Percentiles rank a stretch among this genome's conserved stretches.
phyloP scores from a whole-genome alignment of 148 eudicot species.

The Vaccinium darrowii region DNA sequence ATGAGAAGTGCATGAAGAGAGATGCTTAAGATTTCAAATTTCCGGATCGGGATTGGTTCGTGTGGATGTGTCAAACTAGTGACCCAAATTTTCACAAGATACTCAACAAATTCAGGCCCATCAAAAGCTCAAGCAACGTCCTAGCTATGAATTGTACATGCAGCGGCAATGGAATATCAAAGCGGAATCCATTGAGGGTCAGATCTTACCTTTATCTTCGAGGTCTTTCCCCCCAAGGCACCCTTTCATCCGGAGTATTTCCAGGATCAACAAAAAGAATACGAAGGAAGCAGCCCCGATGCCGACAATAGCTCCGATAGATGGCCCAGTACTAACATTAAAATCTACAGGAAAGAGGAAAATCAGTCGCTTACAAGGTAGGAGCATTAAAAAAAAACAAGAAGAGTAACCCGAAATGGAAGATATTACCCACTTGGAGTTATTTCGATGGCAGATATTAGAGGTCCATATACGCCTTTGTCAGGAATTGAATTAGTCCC shows the following conservation, averaged over 20 bases:
- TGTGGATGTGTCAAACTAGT: background rate
- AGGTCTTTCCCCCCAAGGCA: conserved; percentile 43
- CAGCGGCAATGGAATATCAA: conserved; percentile 1
- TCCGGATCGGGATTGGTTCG: background rate
- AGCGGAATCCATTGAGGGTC: background rate
- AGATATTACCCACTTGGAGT: conserved; percentile 41
- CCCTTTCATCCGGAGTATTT: conserved; percentile 39
- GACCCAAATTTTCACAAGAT: background rate
- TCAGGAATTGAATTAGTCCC: conserved; percentile 45
- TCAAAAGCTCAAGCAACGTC: background rate
- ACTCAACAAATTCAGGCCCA: conserved; percentile 12
- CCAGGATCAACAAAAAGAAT: conserved; percentile 28
- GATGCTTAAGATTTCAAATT: background rate
- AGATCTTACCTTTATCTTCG: conserved; percentile 35
- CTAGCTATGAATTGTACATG: background rate
- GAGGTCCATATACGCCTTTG: conserved; percentile 50
- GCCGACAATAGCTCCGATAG: conserved; percentile 51
- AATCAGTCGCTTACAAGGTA: background rate
- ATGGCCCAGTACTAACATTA: conserved; percentile 34
- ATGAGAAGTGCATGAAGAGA: background rate
- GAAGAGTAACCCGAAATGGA: background rate
- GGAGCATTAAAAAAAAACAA: background rate
- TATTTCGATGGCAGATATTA: conserved; percentile 42
- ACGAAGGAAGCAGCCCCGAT: conserved; percentile 41
- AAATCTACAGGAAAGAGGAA: conserved; percentile 40